Percentiles rank a stretch among this genome's conserved stretches.
Conservation (phyloP, 805 yeast species). For the Cyberlindnera xylosilytica region DNA sequence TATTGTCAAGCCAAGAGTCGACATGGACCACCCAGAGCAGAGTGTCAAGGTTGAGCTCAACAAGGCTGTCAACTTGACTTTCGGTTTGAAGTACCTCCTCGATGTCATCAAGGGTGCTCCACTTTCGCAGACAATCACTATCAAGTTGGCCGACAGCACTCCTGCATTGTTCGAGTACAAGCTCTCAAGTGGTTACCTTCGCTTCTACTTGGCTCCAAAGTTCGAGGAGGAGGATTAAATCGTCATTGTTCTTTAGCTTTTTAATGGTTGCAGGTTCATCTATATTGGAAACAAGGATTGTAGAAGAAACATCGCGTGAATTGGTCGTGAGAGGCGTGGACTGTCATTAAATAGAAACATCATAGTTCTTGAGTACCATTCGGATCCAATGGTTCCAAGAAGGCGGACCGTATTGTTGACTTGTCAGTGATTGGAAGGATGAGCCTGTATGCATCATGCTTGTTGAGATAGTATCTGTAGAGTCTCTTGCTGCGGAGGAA, state of each 20-base stretch:
- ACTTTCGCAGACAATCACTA: constrained; percentile 70
- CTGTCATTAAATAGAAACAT: no score
- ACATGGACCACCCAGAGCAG: constrained; percentile 77
- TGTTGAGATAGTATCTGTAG: constrained; percentile 83
- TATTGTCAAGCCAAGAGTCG: constrained; percentile 77
- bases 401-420: constrained; percentile 53
- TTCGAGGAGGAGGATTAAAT: constrained; percentile 78
- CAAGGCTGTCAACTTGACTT: constrained; percentile 83
- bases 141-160: constrained; percentile 84
- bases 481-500: constrained; percentile 72
- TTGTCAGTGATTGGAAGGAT: constrained; percentile 74
- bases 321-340: no score
- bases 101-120: constrained; percentile 91
- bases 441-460: constrained; percentile 89
- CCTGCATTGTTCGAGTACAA: constrained; percentile 94
- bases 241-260: neutral
- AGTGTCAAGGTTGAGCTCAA: constrained; percentile 73
- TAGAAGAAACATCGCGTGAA: no score
- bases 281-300: neutral
- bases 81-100: constrained; percentile 86
- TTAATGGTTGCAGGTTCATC: constrained; percentile 11
- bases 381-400: constrained; percentile 32
- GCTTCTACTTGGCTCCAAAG: constrained; percentile 97
- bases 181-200: constrained; percentile 86
- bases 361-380: neutral